Percentiles rank a stretch among this genome's conserved stretches.
Conservation (phyloP, 2,329 filamentous ascomycete genomes). For the Fusarium floridanum region DNA sequence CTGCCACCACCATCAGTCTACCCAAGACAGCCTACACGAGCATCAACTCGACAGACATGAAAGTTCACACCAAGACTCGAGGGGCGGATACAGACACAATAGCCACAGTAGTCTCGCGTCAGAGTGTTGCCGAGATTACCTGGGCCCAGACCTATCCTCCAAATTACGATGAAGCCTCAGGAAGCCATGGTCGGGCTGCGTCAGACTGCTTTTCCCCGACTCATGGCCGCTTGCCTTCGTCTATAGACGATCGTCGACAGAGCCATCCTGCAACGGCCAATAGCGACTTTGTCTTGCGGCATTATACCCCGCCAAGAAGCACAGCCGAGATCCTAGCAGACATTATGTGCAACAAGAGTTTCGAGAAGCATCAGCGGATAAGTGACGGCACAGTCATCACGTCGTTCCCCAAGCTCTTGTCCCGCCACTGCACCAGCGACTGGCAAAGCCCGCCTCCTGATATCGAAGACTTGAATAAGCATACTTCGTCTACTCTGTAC, state of each 20-base stretch:
- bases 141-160: conserved; percentile 41
- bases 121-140: conserved; percentile 49
- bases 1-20: conserved; percentile 52
- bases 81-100: conserved; percentile 34
- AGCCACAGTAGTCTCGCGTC: conserved; percentile 48
- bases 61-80: conserved; percentile 38
- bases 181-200: conserved; percentile 24
- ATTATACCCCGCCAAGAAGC: conserved; percentile 35
- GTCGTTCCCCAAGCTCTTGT: conserved; percentile 51
- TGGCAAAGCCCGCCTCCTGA: conserved; percentile 46
- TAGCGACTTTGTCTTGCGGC: conserved; percentile 36
- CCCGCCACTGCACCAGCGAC: conserved; percentile 51
- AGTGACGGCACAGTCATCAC: conserved; percentile 47
- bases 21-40: conserved; percentile 50
- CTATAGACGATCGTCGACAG: conserved; percentile 25
- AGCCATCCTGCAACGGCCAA: conserved; percentile 20
- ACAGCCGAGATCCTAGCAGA: conserved; percentile 37
- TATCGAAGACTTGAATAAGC: conserved; percentile 26
- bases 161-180: conserved; percentile 3
- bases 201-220: conserved; percentile 41
- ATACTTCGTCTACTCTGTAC: conserved; percentile 39
- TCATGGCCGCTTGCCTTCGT: conserved; percentile 18
- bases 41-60: conserved; percentile 37
- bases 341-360: conserved; percentile 35
- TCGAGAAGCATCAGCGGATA: conserved; percentile 26